Percentiles rank a stretch among this genome's conserved stretches.
Evolutionary conservation across 208 protist genomes (phyloP).

Genomic region (Trichomonas tenax): DNA sequence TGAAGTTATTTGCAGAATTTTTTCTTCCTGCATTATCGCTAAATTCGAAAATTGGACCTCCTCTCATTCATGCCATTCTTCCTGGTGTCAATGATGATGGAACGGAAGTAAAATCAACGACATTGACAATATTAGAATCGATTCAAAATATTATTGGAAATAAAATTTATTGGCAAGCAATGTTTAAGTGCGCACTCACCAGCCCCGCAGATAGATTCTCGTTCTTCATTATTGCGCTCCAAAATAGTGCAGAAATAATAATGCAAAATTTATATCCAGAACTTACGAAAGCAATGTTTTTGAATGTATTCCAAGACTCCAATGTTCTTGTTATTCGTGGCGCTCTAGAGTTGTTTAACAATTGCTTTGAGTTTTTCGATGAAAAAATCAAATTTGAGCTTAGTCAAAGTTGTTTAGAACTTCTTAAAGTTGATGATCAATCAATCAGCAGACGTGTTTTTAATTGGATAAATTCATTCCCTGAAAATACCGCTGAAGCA

Average conservation of each 20-base stretch:
- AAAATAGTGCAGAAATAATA: neutral
- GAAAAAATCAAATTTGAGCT: neutral
- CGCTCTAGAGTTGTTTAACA: neutral
- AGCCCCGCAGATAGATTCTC: neutral
- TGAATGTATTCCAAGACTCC: neutral
- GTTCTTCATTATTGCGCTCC: neutral
- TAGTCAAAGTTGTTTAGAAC: neutral
- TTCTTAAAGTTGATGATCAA: neutral
- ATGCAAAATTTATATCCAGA: neutral
- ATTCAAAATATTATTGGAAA: neutral
- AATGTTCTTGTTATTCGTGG: neutral
- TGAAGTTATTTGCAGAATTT: slow-evolving; percentile 13
- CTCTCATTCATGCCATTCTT: neutral
- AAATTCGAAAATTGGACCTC: neutral
- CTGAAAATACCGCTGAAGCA: neutral
- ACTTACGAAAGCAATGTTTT: neutral
- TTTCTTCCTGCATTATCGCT: neutral
- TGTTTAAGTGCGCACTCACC: neutral
- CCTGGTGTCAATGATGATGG: neutral
- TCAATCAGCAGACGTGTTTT: slow-evolving; percentile 1
- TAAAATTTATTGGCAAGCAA: neutral
- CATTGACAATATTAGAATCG: neutral
- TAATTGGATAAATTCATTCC: neutral
- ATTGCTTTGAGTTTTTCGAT: neutral
- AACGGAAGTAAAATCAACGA: neutral